These are phyloP conservation scores for Vaccinium myrtillus DNA, from an alignment of 148 eudicot species.

Conservation along the genomic window DNA sequence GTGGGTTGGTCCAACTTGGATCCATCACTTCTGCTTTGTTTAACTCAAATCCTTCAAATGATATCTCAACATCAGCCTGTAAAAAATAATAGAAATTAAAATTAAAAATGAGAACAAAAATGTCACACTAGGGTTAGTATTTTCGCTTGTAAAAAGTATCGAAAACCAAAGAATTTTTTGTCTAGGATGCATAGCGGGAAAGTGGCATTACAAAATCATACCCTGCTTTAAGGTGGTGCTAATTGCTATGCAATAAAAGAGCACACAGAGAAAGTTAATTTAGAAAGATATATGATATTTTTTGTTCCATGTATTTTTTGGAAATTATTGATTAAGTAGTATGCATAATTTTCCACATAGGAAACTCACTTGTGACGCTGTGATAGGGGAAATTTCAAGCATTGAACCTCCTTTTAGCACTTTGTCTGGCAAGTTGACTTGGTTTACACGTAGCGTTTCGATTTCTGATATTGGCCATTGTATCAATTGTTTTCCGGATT, in stretches of 20 bases:
- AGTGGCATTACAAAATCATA: neutral
- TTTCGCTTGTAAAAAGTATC: neutral
- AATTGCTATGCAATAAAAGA: too few relatives aligned
- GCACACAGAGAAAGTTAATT: neutral
- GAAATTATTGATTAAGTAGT: neutral
- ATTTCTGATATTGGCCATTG: conserved; percentile 72
- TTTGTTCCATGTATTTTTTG: neutral
- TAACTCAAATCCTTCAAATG: conserved; percentile 37
- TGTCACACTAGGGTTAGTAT: too few relatives aligned
- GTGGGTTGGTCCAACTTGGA: conserved; percentile 44
- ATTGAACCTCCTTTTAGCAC: conserved; percentile 39
- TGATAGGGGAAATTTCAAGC: conserved; percentile 37
- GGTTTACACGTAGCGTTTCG: conserved; percentile 37
- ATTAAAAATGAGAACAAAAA: neutral
- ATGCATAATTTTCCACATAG: neutral
- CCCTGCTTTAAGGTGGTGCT: too few relatives aligned
- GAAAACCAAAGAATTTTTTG: neutral
- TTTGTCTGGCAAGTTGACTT: conserved; percentile 17
- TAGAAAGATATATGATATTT: neutral
- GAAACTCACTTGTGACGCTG: conserved; percentile 51
- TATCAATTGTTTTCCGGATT: conserved; percentile 52
- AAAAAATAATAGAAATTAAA: neutral
- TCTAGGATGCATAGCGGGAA: neutral
- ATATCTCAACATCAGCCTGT: conserved; percentile 57
- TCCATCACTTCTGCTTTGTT: conserved; percentile 37